phyloP scores from a whole-genome alignment of 2,329 filamentous ascomycete genomes.

The Colletotrichum limetticola region DNA sequence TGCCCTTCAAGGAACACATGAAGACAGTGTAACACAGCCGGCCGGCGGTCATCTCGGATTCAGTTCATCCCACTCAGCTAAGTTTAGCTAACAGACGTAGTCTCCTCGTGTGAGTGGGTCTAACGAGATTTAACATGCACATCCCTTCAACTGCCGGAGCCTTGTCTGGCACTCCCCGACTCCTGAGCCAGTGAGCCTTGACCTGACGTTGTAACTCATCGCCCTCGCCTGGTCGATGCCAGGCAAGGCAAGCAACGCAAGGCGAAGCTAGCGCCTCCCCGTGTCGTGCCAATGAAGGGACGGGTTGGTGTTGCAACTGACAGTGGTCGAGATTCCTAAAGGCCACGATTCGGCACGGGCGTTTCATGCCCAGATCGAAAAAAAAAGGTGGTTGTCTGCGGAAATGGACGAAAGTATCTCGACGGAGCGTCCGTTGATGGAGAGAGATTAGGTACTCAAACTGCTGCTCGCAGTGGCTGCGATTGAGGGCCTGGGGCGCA shows the following conservation, averaged over 20 bases:
- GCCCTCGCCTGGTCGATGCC: neutral
- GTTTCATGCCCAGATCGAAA: conserved; percentile 30
- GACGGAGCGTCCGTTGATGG: conserved; percentile 12
- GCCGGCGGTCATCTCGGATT: conserved; percentile 30
- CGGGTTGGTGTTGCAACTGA: conserved; percentile 7
- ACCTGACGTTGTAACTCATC: conserved; percentile 7
- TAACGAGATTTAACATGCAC: conserved; percentile 34
- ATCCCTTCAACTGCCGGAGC: conserved; percentile 32
- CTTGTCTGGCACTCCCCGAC: neutral
- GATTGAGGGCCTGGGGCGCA: conserved; percentile 1
- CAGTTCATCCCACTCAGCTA: conserved; percentile 34
- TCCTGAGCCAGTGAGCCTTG: neutral
- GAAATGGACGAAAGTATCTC: neutral
- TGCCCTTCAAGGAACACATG: neutral
- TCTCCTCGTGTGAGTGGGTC: conserved; percentile 35
- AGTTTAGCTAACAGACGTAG: conserved; percentile 31
- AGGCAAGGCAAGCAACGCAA: neutral
- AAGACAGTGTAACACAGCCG: conserved; percentile 5
- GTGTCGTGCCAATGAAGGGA: conserved; percentile 12
- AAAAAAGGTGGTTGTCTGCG: neutral
- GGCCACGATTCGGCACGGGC: conserved; percentile 26
- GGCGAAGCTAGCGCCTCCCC: conserved; percentile 14
- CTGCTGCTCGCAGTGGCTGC: neutral
- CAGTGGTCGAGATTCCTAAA: conserved; percentile 17
- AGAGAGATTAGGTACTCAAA: neutral